Percentiles rank a stretch among this genome's conserved stretches.
Evolutionary conservation across 352 stramenopile species (phyloP).

Genomic region (Phytophthora palmivora): DNA sequence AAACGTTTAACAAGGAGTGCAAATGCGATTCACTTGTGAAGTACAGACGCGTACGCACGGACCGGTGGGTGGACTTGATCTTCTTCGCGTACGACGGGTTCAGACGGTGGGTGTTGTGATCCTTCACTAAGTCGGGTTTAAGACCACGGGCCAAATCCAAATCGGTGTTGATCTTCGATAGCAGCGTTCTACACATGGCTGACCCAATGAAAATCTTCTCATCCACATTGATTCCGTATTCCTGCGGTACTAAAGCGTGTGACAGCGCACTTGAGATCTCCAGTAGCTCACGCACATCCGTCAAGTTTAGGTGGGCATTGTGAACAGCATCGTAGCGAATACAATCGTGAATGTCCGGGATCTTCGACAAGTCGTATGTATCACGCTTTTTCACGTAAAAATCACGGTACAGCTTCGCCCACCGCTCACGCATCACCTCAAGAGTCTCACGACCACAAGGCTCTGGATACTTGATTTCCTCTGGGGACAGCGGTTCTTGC

Average conservation of each 20-base stretch:
- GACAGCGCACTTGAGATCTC: conserved; percentile 95
- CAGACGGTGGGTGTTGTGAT: conserved; percentile 81
- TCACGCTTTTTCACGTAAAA: conserved; percentile 95
- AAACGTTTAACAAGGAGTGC: conserved; percentile 98
- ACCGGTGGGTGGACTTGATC: conserved; percentile 94
- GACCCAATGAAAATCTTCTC: conserved; percentile 90
- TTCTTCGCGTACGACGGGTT: conserved; percentile 88
- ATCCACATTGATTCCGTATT: conserved; percentile 90
- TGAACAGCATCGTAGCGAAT: conserved; percentile 98
- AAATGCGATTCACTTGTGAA: conserved; percentile 99
- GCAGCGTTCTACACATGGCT: conserved; percentile 86
- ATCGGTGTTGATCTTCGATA: conserved; percentile 91
- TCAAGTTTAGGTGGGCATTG: conserved; percentile 95
- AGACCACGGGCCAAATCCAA: conserved; percentile 80
- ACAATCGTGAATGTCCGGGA: conserved; percentile 99
- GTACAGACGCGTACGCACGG: conserved; percentile 98
- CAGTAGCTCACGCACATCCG: conserved; percentile 94
- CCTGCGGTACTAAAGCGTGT: conserved; percentile 85
- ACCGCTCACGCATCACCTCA: conserved; percentile 91
- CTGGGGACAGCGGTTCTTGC: conserved; percentile 47
- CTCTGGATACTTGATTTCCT: conserved; percentile 78
- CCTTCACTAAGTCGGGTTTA: conserved; percentile 45
- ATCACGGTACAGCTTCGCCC: conserved; percentile 95
- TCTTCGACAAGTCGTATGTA: conserved; percentile 95
- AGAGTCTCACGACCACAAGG: conserved; percentile 85